These are phyloP conservation scores for Trifolium pratense DNA, from an alignment of 306 rosid species.

Conservation along the genomic window DNA sequence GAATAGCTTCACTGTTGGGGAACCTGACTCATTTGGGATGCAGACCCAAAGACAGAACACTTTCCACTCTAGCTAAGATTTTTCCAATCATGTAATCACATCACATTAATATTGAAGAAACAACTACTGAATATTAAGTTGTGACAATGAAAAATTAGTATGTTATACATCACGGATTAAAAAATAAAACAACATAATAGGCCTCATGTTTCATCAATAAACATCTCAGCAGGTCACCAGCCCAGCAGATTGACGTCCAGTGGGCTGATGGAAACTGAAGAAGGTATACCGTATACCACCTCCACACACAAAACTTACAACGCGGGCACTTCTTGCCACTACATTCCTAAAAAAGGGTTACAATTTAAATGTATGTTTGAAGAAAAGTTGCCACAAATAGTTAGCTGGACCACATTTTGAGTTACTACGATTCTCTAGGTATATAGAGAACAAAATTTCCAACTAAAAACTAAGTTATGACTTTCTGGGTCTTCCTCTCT, in stretches of 20 bases:
- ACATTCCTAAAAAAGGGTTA: constrained; percentile 17
- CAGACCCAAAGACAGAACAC: not conserved
- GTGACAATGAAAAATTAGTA: not conserved
- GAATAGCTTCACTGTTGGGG: too few species aligned
- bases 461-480: constrained; percentile 42
- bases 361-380: constrained; percentile 20
- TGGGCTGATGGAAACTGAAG: too few species aligned
- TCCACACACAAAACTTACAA: not conserved
- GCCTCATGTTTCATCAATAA: constrained; percentile 19
- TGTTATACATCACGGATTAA: not conserved
- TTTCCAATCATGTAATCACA: not conserved
- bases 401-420: constrained; percentile 30
- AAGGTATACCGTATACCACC: not conserved
- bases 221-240: constrained; percentile 10
- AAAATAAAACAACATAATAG: not conserved
- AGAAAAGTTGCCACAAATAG: constrained; percentile 34
- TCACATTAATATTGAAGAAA: not conserved
- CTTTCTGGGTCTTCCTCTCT: constrained; percentile 91
- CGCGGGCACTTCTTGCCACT: constrained; percentile 34
- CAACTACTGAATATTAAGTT: not conserved
- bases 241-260: too few species aligned
- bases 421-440: constrained; percentile 51
- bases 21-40: too few species aligned
- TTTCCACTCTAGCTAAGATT: too few species aligned
- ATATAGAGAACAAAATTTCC: constrained; percentile 66